Percentiles rank a stretch among this genome's conserved stretches.
Evolutionary conservation across 1,284 basidiomycete genomes (phyloP).

Genomic region (Volvariella volvacea): DNA sequence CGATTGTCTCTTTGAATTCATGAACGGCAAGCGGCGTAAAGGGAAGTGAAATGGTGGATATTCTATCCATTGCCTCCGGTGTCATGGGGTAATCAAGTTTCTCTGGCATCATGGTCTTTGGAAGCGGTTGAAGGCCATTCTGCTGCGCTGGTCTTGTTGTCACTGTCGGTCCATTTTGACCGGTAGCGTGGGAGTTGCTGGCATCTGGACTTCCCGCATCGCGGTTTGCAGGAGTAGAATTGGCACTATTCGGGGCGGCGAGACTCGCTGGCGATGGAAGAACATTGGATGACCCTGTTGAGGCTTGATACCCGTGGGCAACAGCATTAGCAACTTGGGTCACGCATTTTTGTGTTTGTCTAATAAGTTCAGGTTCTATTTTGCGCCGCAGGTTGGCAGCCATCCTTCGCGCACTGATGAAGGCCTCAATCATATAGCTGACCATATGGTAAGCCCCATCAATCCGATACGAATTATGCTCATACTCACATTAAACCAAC

Average conservation of each 20-base stretch:
- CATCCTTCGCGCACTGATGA: slow-evolving; percentile 57
- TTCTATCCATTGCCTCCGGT: slow-evolving; percentile 29
- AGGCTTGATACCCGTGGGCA: no score
- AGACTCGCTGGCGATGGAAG: slow-evolving; percentile 70
- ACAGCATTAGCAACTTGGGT: no score
- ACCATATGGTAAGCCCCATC: no score
- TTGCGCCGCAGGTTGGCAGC: slow-evolving; percentile 22
- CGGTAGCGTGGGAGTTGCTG: not conserved
- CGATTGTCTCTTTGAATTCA: slow-evolving; percentile 42
- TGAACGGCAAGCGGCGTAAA: slow-evolving; percentile 31
- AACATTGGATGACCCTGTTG: slow-evolving; percentile 27
- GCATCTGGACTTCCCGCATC: slow-evolving; percentile 9
- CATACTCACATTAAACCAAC: slow-evolving; percentile 62
- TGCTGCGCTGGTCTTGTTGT: slow-evolving; percentile 20
- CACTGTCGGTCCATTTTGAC: slow-evolving; percentile 2
- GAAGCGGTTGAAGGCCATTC: slow-evolving; percentile 24
- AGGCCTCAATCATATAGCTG: slow-evolving; percentile 69
- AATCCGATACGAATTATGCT: no score
- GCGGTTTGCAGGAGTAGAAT: slow-evolving; percentile 62
- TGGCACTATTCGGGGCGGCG: slow-evolving; percentile 55
- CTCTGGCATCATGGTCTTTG: slow-evolving; percentile 28
- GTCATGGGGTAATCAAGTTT: slow-evolving; percentile 28
- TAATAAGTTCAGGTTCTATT: no score
- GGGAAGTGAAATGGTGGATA: slow-evolving; percentile 29
- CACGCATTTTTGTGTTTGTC: no score